Evolutionary conservation across 1,284 basidiomycete species (phyloP), one percentile per base, ranked within the genome.

Genomic region (Singerocomus inundabilis): DNA sequence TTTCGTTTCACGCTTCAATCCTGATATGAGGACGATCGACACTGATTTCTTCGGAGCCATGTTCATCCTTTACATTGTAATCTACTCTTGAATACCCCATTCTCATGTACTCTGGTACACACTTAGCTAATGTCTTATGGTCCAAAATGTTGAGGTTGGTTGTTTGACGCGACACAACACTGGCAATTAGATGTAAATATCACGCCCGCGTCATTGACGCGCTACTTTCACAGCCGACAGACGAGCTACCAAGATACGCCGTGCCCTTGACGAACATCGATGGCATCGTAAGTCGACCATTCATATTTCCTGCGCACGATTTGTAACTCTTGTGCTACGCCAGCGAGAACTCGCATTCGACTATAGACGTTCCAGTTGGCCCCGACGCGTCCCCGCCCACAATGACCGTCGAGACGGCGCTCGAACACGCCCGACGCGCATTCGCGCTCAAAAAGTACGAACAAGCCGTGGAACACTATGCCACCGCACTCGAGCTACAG

Each of bases 381-480:
- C 9, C 53, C 24, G 55, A 61, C 54, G 52, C 54, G 47, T 44
- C 54, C 15, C n/a, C n/a, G n/a, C 42, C 48, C 13, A 46, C 57
- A 26, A 62, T 61, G 50, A 70, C 80, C 40, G 66, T 85, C 45
- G 82, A 85, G 59, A 78, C 73, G 41, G 73, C 77, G 13, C 71
- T 91, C 49, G 88, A 88, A 62, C 82, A 82, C 55, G 88, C 85
- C 4, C 87, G 87, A 75, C 86, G 88, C 73, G 91, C 92, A 2
- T 90, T 91, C 69, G 91, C 91, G 29, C 80, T 95, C 59, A 81
- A 79, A 66, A 90, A 91, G 67, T 94, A 86, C 67, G 91, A 94
- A 62, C 84, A 91, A 61, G 88, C 91, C 1, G 85, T 92, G 6
- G 86, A 88, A 40, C 78, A 88, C 65, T 95, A 93, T 70, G 89